These are phyloP conservation scores for Tuber brumale DNA, from an alignment of 495 filamentous ascomycete species.

Conservation along the genomic window DNA sequence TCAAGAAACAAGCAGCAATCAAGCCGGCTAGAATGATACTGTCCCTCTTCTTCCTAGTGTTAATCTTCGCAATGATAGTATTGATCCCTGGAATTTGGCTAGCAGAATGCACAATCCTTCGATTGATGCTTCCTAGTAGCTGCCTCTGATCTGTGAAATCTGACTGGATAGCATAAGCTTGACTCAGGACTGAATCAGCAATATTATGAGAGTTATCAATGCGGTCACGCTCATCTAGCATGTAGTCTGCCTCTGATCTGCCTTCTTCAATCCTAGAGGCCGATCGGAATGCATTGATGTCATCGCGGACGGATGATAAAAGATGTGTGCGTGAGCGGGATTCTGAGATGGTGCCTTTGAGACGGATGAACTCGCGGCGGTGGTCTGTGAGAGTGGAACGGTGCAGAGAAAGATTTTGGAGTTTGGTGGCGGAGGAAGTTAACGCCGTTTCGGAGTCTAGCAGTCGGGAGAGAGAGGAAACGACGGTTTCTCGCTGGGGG, in stretches of 20 bases:
- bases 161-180: constrained; percentile 96
- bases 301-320: constrained; percentile 81
- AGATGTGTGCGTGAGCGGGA: constrained; percentile 82
- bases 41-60: constrained; percentile 89
- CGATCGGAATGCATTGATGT: constrained; percentile 81
- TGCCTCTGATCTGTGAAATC: constrained; percentile 81
- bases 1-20: constrained; percentile 82
- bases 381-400: constrained; percentile 85
- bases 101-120: constrained; percentile 79
- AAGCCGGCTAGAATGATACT: constrained; percentile 86
- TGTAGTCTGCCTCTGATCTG: constrained; percentile 75
- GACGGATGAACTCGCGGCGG: constrained; percentile 68
- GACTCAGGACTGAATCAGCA: constrained; percentile 84
- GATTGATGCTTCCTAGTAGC: constrained; percentile 74
- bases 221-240: constrained; percentile 79
- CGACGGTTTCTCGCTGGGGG: constrained; percentile 69
- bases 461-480: constrained; percentile 76
- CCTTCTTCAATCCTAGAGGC: constrained; percentile 45
- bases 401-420: constrained; percentile 87
- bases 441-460: constrained; percentile 91
- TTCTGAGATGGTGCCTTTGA: constrained; percentile 60
- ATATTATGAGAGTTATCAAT: constrained; percentile 83
- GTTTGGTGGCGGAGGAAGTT: constrained; percentile 82
- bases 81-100: constrained; percentile 91
- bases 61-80: constrained; percentile 85